Evolutionary conservation across 352 stramenopile genomes (phyloP), one percentile per base, ranked within the genome.

Genomic region (Paralagenidium karlingii): DNA sequence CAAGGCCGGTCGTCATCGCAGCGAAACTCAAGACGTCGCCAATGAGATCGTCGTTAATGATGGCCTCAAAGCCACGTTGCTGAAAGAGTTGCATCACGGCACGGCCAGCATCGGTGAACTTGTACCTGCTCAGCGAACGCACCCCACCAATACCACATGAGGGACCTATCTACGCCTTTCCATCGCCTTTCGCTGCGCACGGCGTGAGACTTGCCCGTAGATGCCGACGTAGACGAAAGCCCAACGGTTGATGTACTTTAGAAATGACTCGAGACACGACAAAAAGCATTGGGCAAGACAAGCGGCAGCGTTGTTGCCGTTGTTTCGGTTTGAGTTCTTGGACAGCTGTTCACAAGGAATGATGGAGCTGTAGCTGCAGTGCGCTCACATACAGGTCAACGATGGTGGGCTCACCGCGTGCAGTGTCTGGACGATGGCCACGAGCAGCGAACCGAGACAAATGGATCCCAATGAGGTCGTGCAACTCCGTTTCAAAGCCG

Each of bases 31-130:
- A 59, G 12, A 95, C 82, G 29, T 80, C 92, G 53, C 90, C 82
- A 24, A 97, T 87, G 28, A 98, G 63, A 31, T 96, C 78, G 58
- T 98, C 93, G 54, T 96, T 96, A 56, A 98, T 96, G 48, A 98
- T 97, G 2, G 84, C 77, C 43, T 92, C 94, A 46, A 92, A 98
- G 15, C 91, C 93, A 27, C 89, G 78, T 41, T 82, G 55, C 46
- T 84, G 68, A 52, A 98, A 98, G n/a, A 98, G 65, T 25, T 86
- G 43, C 34, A 96, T 87, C 13, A 97, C 92, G 11, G 89, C 85
- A 48, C 88, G 93, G 43, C 88, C 87, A 5, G 85, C 79, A 38
- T 97, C 68, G 3, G 87, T 81, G 56, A 97, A 98, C 45, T 82
- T 90, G 63, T 96, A 96, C 13, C n/a, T n/a, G n/a, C n/a, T n/a